These are phyloP conservation scores for Suillus lakei DNA, from an alignment of 768 basidiomycete species.

Conservation along the genomic window DNA sequence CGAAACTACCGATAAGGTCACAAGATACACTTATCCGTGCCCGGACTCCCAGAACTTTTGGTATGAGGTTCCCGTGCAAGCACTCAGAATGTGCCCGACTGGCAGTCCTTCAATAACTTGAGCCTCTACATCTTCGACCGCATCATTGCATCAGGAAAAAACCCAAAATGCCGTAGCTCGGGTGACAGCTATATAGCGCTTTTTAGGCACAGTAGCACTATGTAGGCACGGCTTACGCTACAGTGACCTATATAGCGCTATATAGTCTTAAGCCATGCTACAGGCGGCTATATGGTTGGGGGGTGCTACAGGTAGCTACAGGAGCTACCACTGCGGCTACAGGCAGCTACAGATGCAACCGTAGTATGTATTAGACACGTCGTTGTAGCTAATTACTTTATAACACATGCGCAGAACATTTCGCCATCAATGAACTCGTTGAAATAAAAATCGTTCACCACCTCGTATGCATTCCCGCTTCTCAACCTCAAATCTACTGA, in stretches of 20 bases:
- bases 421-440: no score
- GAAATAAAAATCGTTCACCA: no score
- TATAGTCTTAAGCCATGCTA: background rate
- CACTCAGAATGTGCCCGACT: slow-evolving; percentile 25
- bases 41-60: slow-evolving; percentile 23
- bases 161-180: background rate
- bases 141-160: background rate
- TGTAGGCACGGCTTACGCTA: background rate
- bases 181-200: background rate
- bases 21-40: slow-evolving; percentile 27
- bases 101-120: slow-evolving; percentile 11
- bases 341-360: no score
- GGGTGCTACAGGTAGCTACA: background rate
- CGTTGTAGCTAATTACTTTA: no score
- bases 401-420: no score
- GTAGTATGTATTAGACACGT: no score
- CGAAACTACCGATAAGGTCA: slow-evolving; percentile 25
- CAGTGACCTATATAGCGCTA: background rate
- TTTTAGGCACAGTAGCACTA: background rate
- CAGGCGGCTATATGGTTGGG: background rate
- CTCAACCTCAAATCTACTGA: no score
- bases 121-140: no score
- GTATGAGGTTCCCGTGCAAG: slow-evolving; percentile 35
- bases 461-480: no score
- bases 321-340: no score